Evolutionary conservation across 2,329 filamentous ascomycete genomes (phyloP), one percentile per base, ranked within the genome.

Genomic region (Sporothrix brunneoviolacea): DNA sequence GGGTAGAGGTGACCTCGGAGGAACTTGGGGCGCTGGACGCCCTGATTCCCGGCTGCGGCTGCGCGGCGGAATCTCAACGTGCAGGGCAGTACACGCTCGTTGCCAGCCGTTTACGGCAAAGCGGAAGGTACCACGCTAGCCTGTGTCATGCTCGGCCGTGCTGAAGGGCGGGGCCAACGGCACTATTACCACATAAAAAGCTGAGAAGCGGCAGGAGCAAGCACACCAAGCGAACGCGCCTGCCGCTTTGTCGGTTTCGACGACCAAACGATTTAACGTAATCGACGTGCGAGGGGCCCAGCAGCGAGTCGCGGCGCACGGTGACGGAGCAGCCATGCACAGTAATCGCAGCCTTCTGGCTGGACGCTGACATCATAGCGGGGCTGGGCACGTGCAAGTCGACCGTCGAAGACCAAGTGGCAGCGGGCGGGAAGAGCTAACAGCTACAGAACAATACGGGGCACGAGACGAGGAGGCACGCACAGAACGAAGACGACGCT

Each of bases 121-220:
- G 13, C 5, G 7, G 12, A 4, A 35, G 12, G 32, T 35, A 35
- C 32, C 32, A 13, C 32, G n/a, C 32, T 35, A 35, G 32, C 4
- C 13, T 13, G n/a, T 35, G 12, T 28, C 24, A 28, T 28, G 24
- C 24, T 28, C 10, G 5, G 24, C 6, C 24, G 24, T 5, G 24
- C 22, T 32, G 19, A 40, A 39, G 42, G 40, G 30, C 39, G 38
- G 44, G 32, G 33, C 47, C 19, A 32, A 59, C n/a, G 58, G 62
- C 63, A 55, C 61, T 61, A 74, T 74, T 74, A 75, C 70, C 67
- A 73, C 70, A 74, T 71, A 62, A 66, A 71, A 73, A 70, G 41
- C 37, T 32, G n/a, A 39, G 33, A 27, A 38, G 24, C 40, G 36
- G 30, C 49, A 28, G 49, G 37, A 46, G 22, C 32, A 32, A 32